Percentiles rank a stretch among this genome's conserved stretches.
Conservation (phyloP, 768 basidiomycete genomes). For the Mycena rebaudengoi region DNA sequence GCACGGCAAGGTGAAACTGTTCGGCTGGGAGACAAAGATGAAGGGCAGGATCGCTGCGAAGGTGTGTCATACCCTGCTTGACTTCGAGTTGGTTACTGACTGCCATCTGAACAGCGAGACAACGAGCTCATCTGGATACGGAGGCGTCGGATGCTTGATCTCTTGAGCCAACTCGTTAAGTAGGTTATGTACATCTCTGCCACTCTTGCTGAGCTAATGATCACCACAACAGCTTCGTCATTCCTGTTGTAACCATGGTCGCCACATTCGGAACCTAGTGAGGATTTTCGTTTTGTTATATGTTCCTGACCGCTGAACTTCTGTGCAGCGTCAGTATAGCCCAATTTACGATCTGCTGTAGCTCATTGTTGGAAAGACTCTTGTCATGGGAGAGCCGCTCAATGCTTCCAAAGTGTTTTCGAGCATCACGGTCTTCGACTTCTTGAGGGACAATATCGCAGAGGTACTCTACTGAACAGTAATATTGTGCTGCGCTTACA, state of each 20-base stretch:
- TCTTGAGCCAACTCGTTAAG: conserved; percentile 48
- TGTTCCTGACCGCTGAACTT: too few species aligned
- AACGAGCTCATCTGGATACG: conserved; percentile 52
- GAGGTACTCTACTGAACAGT: neutral
- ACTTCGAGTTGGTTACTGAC: conserved; percentile 41
- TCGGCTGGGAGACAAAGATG: too few species aligned
- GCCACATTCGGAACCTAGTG: too few species aligned
- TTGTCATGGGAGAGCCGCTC: conserved; percentile 50
- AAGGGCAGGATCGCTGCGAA: conserved; percentile 64
- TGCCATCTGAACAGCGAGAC: conserved; percentile 40
- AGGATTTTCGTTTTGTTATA: too few species aligned
- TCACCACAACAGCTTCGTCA: too few species aligned
- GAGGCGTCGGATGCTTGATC: conserved; percentile 47
- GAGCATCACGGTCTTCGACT: conserved; percentile 67
- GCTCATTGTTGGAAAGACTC: conserved; percentile 33
- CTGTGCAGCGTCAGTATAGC: too few species aligned
- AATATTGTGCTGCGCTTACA: neutral
- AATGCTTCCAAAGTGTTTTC: too few species aligned
- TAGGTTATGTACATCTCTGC: too few species aligned
- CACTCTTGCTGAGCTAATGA: too few species aligned
- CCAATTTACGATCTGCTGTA: too few species aligned
- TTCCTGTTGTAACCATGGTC: too few species aligned
- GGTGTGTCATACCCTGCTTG: neutral
- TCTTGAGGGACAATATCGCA: conserved; percentile 46
- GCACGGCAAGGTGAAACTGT: conserved; percentile 46